Evolutionary conservation across 805 yeast genomes (phyloP), one percentile per base, ranked within the genome.

Genomic region (Candida nemodendra): DNA sequence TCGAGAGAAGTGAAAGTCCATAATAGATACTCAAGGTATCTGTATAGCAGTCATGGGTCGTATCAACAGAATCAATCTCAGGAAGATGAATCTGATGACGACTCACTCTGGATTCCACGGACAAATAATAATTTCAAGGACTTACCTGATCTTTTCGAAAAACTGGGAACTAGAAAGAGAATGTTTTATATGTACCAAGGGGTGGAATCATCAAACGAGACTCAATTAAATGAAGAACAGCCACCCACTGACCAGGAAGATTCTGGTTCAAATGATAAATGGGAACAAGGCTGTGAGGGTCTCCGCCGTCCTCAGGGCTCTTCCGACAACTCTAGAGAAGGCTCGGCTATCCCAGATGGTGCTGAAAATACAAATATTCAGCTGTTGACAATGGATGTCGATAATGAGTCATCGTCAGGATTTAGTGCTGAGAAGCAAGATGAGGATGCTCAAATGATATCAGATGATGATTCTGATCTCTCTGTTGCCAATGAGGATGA

Each of bases 41-140:
- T 36, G 18, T 31, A 40, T 30, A 34, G 39, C 14, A 39, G 41
- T 4, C 30, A 34, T 13, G 27, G 36, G 17, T 41, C 34, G 23
- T 18, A 34, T 7, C 39, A 31, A 21, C 35, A 22, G 25, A 18
- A 27, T 15, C 24, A 23, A 16, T 32, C 23, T 6, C 51, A 42
- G 7, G 47, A 32, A 2, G 51, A 44, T 12, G 57, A 49, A 11
- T 57, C 50, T 7, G 59, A 52, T 11, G 61, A 56, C 19, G 64
- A 55, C 12, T 50, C 58, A 4, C 46, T 75, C 3, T 69, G 73
- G 66, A 67, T 72, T 16, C 83, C 82, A 5, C 47, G 44, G 14
- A 58, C 70, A 1, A 51, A 42, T 34, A 65, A 62, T 26, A 65
- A 66, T 41, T 68, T 77, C 48, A 58, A 57, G 4, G 65, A 63